Conservation (phyloP, 2,329 filamentous ascomycete genomes). For the Arthrobotrys iridis region DNA sequence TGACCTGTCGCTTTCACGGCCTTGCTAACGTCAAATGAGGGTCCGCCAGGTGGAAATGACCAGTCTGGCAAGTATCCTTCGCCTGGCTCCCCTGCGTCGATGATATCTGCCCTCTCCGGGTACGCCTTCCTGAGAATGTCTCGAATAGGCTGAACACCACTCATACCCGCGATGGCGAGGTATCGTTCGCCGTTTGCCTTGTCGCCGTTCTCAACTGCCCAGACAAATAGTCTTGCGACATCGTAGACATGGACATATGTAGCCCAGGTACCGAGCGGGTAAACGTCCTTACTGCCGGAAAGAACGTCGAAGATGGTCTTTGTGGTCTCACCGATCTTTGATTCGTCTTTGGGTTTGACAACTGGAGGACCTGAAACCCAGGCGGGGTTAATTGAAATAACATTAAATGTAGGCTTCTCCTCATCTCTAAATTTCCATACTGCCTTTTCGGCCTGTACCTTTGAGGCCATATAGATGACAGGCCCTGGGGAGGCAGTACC, state of each 20-base stretch:
- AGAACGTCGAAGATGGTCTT: constrained; percentile 60
- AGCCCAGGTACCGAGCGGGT: constrained; percentile 57
- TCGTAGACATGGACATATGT: constrained; percentile 64
- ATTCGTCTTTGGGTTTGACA: constrained; percentile 58
- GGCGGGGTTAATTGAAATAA: constrained; percentile 62
- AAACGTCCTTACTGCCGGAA: constrained; percentile 58
- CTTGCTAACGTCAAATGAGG: constrained; percentile 58
- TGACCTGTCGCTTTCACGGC: constrained; percentile 58
- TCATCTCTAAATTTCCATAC: constrained; percentile 70
- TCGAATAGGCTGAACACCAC: constrained; percentile 61
- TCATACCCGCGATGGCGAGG: constrained; percentile 60
- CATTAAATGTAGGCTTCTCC: constrained; percentile 61
- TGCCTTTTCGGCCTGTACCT: constrained; percentile 74
- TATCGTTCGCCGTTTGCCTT: constrained; percentile 63
- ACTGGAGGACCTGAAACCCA: constrained; percentile 63
- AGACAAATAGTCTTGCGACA: constrained; percentile 62
- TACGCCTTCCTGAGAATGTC: constrained; percentile 63
- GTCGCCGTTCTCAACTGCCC: constrained; percentile 60
- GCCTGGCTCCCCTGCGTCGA: constrained; percentile 61
- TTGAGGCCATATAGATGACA: constrained; percentile 65
- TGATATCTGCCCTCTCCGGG: constrained; percentile 60
- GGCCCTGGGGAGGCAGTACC: constrained; percentile 54
- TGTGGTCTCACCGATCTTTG: constrained; percentile 60
- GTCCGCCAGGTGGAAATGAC: constrained; percentile 48
- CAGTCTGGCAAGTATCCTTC: constrained; percentile 60